These are phyloP conservation scores for Neckera pumila DNA, from an alignment of 225 moss, liverwort and hornwort genomes.

Conservation along the genomic window DNA sequence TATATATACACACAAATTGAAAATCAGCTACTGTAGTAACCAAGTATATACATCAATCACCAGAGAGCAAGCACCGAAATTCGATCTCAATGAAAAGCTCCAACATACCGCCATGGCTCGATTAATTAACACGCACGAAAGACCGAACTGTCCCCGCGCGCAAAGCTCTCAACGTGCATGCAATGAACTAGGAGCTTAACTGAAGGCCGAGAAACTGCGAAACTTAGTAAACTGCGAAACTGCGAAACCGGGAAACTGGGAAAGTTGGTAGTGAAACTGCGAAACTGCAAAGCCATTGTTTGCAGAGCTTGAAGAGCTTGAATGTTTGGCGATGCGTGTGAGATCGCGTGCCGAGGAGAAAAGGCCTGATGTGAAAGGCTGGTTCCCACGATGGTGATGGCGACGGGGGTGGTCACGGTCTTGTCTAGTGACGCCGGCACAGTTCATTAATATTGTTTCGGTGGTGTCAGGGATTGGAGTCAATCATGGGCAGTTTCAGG, in stretches of 20 bases:
- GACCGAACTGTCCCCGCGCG: neutral
- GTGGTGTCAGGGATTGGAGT: neutral
- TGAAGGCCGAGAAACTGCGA: neutral
- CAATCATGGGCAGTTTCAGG: too few species aligned
- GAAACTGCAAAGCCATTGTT: too few species aligned
- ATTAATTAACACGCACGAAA: neutral
- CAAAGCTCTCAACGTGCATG: neutral
- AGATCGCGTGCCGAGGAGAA: neutral
- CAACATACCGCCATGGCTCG: neutral
- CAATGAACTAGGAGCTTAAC: neutral
- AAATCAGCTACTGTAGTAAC: neutral
- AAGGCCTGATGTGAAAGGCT: neutral
- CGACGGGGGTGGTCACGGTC: neutral
- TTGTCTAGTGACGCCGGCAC: neutral
- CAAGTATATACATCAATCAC: neutral
- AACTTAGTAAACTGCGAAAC: neutral
- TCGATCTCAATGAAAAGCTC: neutral
- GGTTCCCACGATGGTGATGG: neutral
- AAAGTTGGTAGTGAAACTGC: neutral
- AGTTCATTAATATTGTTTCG: neutral
- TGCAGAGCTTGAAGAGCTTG: neutral
- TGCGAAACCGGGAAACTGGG: neutral
- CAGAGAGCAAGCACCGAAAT: neutral
- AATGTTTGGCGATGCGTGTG: neutral
- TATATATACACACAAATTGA: neutral